Percentiles rank a stretch among this genome's conserved stretches.
Evolutionary conservation across 148 eudicot genomes (phyloP).

Genomic region (Rhododendron vialii): DNA sequence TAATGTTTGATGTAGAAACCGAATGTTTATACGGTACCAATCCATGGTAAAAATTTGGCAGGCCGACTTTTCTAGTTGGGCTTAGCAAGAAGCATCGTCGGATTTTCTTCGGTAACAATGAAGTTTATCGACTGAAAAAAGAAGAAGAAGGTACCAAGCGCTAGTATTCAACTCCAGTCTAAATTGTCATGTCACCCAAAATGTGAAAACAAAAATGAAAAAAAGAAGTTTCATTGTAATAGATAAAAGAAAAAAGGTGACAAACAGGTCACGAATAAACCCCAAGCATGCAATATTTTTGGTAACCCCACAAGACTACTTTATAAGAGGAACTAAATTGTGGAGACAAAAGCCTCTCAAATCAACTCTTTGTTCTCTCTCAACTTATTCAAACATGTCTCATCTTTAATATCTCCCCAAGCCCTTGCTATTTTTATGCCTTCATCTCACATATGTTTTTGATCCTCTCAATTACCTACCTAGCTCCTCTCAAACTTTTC

Average conservation of each 20-base stretch:
- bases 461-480: not conserved
- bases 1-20: not conserved
- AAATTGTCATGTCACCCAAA: not conserved
- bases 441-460: not conserved
- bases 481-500: not conserved
- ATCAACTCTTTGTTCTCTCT: not conserved
- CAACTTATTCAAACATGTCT: not conserved
- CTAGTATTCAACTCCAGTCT: not conserved
- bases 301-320: not conserved
- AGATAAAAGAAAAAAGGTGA: too few relatives aligned
- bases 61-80: too few relatives aligned
- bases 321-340: not conserved
- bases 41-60: too few relatives aligned
- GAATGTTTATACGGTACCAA: too few relatives aligned
- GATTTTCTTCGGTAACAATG: too few relatives aligned
- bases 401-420: conserved; percentile 4
- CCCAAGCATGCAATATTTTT: not conserved
- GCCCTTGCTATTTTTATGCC: not conserved
- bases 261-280: not conserved
- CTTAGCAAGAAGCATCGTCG: too few relatives aligned
- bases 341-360: not conserved
- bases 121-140: too few relatives aligned
- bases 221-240: not conserved
- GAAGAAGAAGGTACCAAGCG: not conserved
- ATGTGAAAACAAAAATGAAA: not conserved